Conservation (phyloP, 75 land plant species). For the Larix kaempferi region DNA sequence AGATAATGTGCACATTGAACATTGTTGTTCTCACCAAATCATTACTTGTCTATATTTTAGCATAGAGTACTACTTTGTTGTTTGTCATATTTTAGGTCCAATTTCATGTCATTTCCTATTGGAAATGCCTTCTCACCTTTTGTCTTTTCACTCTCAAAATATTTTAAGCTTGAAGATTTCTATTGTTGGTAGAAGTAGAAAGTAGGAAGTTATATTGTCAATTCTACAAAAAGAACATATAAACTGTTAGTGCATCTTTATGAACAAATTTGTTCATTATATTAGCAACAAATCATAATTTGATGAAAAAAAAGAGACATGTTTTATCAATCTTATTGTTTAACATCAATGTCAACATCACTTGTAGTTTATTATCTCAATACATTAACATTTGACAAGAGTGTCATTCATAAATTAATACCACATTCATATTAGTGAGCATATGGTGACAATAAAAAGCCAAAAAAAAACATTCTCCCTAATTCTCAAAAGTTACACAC, state of each 20-base stretch:
- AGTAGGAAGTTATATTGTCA: conserved; percentile 48
- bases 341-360: not conserved
- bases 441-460: not conserved
- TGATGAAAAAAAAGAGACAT: not conserved
- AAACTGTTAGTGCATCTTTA: not conserved
- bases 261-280: not conserved
- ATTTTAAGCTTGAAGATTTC: conserved; percentile 16
- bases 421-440: not conserved
- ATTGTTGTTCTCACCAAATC: too few relatives aligned
- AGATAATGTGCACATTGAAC: too few relatives aligned
- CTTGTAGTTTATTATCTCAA: not conserved
- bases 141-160: not conserved
- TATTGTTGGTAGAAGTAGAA: conserved; percentile 17
- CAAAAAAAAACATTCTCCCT: not conserved
- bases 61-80: too few relatives aligned
- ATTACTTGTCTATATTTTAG: too few relatives aligned
- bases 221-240: conserved; percentile 35
- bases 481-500: not conserved
- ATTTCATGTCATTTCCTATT: not conserved
- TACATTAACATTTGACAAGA: not conserved
- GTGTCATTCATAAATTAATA: not conserved
- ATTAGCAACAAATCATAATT: not conserved
- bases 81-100: not conserved
- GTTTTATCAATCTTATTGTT: not conserved
- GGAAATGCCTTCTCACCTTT: conserved; percentile 3